Percentiles rank a stretch among this genome's conserved stretches.
Evolutionary conservation across 306 rosid genomes (phyloP).

Genomic region (Lotus japonicus): DNA sequence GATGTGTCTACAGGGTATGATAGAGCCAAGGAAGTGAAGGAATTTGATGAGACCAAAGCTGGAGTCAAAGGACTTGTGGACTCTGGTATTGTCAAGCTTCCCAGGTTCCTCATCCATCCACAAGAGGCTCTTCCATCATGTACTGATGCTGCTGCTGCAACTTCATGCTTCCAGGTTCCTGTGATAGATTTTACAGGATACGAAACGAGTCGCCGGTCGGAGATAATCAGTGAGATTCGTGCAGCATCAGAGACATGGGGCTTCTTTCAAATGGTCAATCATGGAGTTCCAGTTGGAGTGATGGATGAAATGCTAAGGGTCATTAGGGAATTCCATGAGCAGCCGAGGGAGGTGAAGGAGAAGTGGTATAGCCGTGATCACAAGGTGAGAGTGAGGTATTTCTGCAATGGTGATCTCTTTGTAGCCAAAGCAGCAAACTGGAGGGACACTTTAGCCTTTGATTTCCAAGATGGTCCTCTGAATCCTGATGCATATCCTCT

Average conservation of each 20-base stretch:
- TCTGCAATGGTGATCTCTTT: constrained; percentile 62
- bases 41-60: constrained; percentile 62
- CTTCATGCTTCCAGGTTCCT: constrained; percentile 37
- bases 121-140: constrained; percentile 14
- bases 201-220: constrained; percentile 17
- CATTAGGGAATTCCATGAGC: constrained; percentile 55
- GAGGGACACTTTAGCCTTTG: constrained; percentile 72
- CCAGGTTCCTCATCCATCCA: constrained; percentile 56
- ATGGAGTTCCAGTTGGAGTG: constrained; percentile 47
- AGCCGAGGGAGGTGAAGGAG: constrained; percentile 50
- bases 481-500: constrained; percentile 39
- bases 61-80: constrained; percentile 77
- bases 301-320: constrained; percentile 46
- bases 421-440: constrained; percentile 67
- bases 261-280: constrained; percentile 69
- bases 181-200: constrained; percentile 48
- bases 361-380: constrained; percentile 69
- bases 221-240: constrained; percentile 34
- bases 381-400: constrained; percentile 38
- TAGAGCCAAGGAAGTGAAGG: constrained; percentile 55
- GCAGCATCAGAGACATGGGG: constrained; percentile 72
- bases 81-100: constrained; percentile 52
- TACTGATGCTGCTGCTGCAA: not conserved
- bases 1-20: constrained; percentile 39
- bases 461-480: constrained; percentile 58